These are phyloP conservation scores for Fusarium sp. DNA, from an alignment of 2,329 filamentous ascomycete species.

Conservation along the genomic window DNA sequence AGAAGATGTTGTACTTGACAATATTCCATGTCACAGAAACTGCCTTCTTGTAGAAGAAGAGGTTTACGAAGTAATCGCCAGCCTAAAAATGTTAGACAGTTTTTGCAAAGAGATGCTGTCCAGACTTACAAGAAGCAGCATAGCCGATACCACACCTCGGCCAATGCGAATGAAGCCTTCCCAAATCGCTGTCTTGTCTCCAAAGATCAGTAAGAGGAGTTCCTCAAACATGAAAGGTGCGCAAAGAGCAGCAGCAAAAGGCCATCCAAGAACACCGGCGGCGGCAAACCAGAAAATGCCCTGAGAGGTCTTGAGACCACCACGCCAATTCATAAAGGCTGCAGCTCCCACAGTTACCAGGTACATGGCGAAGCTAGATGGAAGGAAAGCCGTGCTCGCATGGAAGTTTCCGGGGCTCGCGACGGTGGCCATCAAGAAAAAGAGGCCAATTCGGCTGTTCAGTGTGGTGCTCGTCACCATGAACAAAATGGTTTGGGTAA, in stretches of 20 bases:
- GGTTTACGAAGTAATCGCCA: conserved; percentile 77
- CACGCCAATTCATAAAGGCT: conserved; percentile 90
- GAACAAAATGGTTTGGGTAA: conserved; percentile 85
- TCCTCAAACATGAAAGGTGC: conserved; percentile 86
- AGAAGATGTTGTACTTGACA: conserved; percentile 94
- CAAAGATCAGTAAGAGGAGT: conserved; percentile 65
- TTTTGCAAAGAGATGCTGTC: rapidly evolving
- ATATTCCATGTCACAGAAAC: conserved; percentile 90
- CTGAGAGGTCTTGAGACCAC: conserved; percentile 79
- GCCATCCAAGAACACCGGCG: conserved; percentile 90
- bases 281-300: conserved; percentile 93
- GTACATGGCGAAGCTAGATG: conserved; percentile 98
- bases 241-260: conserved; percentile 86
- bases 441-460: conserved; percentile 83
- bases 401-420: conserved; percentile 94
- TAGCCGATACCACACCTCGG: conserved; percentile 73
- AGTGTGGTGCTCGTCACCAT: conserved; percentile 79
- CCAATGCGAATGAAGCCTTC: conserved; percentile 70
- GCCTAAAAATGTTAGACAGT: conserved; percentile 57
- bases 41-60: conserved; percentile 85
- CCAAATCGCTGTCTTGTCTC: conserved; percentile 68
- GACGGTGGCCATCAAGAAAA: conserved; percentile 82
- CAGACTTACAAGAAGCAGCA: conserved; percentile 74
- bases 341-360: conserved; percentile 85
- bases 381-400: conserved; percentile 85